Evolutionary conservation across 257 asterid species (phyloP).

Genomic region (Verbascum thapsus): DNA sequence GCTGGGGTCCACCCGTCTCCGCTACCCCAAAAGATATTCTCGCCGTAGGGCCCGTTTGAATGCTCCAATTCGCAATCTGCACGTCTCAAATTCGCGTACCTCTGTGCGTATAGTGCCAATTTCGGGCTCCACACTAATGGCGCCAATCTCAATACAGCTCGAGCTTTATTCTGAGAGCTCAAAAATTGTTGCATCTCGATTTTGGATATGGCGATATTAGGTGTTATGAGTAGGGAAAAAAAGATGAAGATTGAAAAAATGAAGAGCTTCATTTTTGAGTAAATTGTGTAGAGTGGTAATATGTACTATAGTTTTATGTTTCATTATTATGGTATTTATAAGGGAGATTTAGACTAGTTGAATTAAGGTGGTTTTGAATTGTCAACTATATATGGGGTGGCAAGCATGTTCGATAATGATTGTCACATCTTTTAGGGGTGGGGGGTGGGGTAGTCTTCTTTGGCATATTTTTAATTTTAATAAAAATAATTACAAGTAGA

Average conservation of each 20-base stretch:
- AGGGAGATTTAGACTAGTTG: no score
- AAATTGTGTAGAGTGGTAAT: no score
- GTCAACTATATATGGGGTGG: no score
- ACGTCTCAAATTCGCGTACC: conserved; percentile 36
- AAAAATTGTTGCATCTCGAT: conserved; percentile 37
- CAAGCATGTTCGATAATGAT: no score
- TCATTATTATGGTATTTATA: not conserved
- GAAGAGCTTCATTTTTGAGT: conserved; percentile 26
- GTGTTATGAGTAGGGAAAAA: no score
- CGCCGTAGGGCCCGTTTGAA: conserved; percentile 49
- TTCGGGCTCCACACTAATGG: conserved; percentile 41
- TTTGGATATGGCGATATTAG: no score
- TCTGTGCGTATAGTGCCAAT: conserved; percentile 31
- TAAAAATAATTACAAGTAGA: no score
- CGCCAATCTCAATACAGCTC: conserved; percentile 33
- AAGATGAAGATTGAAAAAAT: no score
- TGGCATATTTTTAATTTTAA: not conserved
- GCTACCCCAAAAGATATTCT: no score
- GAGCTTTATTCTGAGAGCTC: conserved; percentile 39
- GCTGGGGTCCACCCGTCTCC: conserved; percentile 46
- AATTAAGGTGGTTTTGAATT: no score
- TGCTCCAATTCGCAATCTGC: conserved; percentile 44
- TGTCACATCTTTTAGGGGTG: no score
- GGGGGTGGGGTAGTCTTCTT: not conserved
- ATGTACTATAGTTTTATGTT: not conserved